Base-by-base conservation (phyloP, 176 grass and related monocot species). In the Typha latifolia region DNA sequence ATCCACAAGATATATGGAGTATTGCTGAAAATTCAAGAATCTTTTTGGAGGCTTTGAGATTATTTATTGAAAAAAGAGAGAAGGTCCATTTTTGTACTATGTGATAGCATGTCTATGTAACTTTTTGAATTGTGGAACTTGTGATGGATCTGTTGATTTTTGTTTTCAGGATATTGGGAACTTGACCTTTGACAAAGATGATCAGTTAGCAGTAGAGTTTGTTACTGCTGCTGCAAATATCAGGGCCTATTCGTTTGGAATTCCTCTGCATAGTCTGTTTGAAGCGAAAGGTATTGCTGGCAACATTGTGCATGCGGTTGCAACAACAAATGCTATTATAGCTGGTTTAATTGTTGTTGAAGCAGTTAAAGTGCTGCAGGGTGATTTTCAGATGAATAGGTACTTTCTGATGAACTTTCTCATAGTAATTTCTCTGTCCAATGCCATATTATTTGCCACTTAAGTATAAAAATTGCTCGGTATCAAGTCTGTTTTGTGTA, bases 271-370 rank as follows among this genome's bases (percentile, higher is more conserved):
- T 80, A 99, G 89, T 48, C 81, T 99, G 62, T 99, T 99, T 37
- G 94, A 99, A 82, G 86, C 94, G 72, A 99, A 99, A 82, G 94
- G 94, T 75, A 85, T 99, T 81, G 94, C 94, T 81, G 94, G 94
- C 11, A 99, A 99, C 76, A 99, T 99, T 72, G 94, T 99, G 37
- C 94, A 99, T 90, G 94, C 94, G 66, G 94, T 99, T 49, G 94
- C 94, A 65, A 99, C 94, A 68, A 99, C 94, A 22, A 99, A 99
- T 87, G 89, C 94, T 72, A 83, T 99, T 73, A 83, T 99, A 74
- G 81, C 94, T 73, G 94, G 94, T 82, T 67, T 99, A 31, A 99
- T 99, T 78, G 94, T 99, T 63, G 87, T 99, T 5, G 94, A 99
- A 84, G 85, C 94, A 76, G 90, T 93, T 61, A 99, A 99, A 81